Conservation (phyloP, 768 basidiomycete genomes). For the Pleurotus djamor region DNA sequence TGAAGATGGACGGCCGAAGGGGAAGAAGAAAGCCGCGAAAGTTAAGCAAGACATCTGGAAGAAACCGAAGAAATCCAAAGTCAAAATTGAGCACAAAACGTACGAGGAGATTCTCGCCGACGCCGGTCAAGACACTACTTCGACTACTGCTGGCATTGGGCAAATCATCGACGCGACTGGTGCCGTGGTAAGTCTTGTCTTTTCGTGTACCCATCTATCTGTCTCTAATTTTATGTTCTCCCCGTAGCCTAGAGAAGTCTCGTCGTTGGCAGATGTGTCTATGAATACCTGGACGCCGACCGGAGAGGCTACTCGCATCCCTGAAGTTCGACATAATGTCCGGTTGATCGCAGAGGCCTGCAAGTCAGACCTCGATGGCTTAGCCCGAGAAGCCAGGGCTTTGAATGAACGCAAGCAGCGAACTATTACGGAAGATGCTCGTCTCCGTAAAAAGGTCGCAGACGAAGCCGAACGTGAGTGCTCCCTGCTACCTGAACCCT, state of each 20-base stretch:
- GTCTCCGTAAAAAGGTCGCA: slow-evolving; percentile 65
- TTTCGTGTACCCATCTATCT: background rate
- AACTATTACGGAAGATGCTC: slow-evolving; percentile 65
- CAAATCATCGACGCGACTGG: slow-evolving; percentile 95
- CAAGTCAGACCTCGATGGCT: slow-evolving; percentile 81
- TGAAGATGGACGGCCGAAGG: slow-evolving; percentile 41
- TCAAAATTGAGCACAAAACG: slow-evolving; percentile 89
- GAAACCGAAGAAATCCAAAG: slow-evolving; percentile 80
- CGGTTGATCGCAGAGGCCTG: slow-evolving; percentile 82
- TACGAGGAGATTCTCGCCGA: slow-evolving; percentile 96
- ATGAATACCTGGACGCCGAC: slow-evolving; percentile 83
- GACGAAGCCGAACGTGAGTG: slow-evolving; percentile 76
- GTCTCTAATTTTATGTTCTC: slow-evolving; percentile 2
- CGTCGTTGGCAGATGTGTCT: slow-evolving; percentile 78
- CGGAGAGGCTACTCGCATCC: slow-evolving; percentile 83
- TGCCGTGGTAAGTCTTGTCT: slow-evolving; percentile 63
- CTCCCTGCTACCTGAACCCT: background rate
- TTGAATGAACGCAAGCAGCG: slow-evolving; percentile 79
- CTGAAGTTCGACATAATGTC: slow-evolving; percentile 96
- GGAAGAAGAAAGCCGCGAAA: slow-evolving; percentile 51
- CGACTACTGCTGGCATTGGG: slow-evolving; percentile 57
- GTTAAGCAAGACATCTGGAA: slow-evolving; percentile 84
- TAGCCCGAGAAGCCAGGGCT: slow-evolving; percentile 86
- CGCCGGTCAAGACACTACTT: slow-evolving; percentile 55
- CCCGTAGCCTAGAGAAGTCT: slow-evolving; percentile 77